phyloP scores from a whole-genome alignment of 208 protist genomes.

The Leishmania turanica region DNA sequence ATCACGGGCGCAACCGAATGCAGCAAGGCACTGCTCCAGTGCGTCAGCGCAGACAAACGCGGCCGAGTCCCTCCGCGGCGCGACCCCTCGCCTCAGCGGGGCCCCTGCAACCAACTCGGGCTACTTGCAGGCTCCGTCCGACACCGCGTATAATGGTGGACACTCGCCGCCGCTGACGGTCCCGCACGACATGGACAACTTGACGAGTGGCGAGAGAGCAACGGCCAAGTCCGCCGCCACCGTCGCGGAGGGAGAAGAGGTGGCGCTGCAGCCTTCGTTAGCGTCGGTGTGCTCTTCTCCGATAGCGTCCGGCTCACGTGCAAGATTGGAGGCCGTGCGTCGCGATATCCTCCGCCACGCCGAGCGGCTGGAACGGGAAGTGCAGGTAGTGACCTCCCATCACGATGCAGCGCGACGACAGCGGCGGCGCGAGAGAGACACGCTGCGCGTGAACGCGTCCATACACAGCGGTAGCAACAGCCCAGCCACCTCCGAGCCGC shows the following conservation, averaged over 20 bases:
- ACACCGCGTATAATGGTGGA: neutral
- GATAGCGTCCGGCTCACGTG: conserved; percentile 6
- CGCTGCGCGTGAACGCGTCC: conserved; percentile 22
- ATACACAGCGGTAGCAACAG: conserved; percentile 13
- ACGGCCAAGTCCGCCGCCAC: neutral
- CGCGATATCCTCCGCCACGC: conserved; percentile 18
- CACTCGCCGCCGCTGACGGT: conserved; percentile 3
- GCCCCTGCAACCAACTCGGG: neutral
- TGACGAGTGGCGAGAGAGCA: neutral
- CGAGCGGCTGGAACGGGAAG: conserved; percentile 23
- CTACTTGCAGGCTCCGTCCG: neutral
- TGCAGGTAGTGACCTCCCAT: conserved; percentile 24
- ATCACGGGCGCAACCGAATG: neutral
- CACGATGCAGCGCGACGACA: conserved; percentile 27
- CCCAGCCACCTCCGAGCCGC: conserved; percentile 8
- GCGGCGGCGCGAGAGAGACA: conserved; percentile 24
- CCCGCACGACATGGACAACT: neutral
- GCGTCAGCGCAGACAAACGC: conserved; percentile 1
- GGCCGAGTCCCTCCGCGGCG: neutral
- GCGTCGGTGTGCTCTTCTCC: neutral
- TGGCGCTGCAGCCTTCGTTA: neutral
- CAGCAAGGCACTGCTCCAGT: neutral
- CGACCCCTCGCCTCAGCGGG: neutral
- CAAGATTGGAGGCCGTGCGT: conserved; percentile 21
- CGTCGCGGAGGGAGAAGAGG: neutral